Base-by-base conservation (phyloP, 139 green algal species). In the Trebouxia sp. region DNA sequence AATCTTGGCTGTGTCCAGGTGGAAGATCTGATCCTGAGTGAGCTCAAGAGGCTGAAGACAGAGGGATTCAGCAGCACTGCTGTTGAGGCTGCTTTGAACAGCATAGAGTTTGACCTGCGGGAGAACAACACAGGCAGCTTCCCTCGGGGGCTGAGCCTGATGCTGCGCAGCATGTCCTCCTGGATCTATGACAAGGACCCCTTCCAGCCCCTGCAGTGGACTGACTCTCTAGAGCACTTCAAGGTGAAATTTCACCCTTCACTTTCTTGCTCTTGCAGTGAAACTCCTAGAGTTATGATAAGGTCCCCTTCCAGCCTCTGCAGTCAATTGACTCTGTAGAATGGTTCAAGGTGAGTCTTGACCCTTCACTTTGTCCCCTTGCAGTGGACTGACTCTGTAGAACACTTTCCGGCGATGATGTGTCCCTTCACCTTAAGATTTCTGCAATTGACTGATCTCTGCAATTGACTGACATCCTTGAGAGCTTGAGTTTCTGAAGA, bases 81-180 rank as follows among this genome's bases (percentile, higher is more conserved):
- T 37, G 88, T 98, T 65, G 96, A 99, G 87, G 95, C 96, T 6
- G 92, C 94, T 8, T 82, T 99, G 62, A 99, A 99, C 93, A 97
- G 94, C 45, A 99, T 98, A 78, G 96, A 99, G 89, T 99, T 99
- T 87, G 88, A 80, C 77, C 87, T 99, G 74, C 91, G 96, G 15
- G 96, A 99, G 88, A 99, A 99, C 92, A 99, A 99, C 92, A 99
- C 96, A 4, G 96, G 69, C 41, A 70, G 86, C 78, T 99, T 99
- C 91, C 96, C 96, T 7, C 90, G 96, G 45, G 96, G 96, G 5
- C 91, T 99, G 14, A 93, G 87, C 35, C 91, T 99, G 58, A 99
- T 99, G 96, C 90, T 99, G 79, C 90, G 94, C 43, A 91, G 94
- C 45, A 91, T 98, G 87, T 87, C 87, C 58, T 88, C 93, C 38